Conservation (phyloP, 1,284 basidiomycete species). For the Taiwanofungus camphoratus region DNA sequence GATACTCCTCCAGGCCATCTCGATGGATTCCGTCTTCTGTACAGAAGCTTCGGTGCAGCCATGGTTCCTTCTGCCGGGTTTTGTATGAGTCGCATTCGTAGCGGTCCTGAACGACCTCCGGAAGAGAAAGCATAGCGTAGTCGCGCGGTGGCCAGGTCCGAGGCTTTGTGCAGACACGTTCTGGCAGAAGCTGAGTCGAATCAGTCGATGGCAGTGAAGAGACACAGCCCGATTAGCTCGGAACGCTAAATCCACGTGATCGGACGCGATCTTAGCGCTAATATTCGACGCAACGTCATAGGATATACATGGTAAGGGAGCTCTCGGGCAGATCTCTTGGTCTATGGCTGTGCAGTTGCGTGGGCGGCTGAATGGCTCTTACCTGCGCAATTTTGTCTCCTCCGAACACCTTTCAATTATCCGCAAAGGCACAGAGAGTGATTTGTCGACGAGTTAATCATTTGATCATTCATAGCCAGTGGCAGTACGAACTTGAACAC, state of each 20-base stretch:
- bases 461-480: too few relatives aligned
- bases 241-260: conserved; percentile 11
- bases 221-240: conserved; percentile 14
- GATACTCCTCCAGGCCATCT: conserved; percentile 67
- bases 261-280: background rate
- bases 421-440: too few relatives aligned
- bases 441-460: too few relatives aligned
- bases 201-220: conserved; percentile 21
- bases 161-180: conserved; percentile 17
- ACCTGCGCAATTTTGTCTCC: too few relatives aligned
- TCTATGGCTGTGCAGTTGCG: too few relatives aligned
- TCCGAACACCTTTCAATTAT: too few relatives aligned
- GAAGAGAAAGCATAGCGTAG: conserved; percentile 11
- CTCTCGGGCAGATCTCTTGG: too few relatives aligned
- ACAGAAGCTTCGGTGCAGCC: conserved; percentile 11
- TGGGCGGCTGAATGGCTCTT: too few relatives aligned
- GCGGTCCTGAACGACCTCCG: conserved; percentile 18
- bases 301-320: too few relatives aligned
- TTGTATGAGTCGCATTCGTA: conserved; percentile 22
- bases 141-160: conserved; percentile 20
- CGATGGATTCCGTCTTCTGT: conserved; percentile 15
- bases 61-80: conserved; percentile 21
- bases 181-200: conserved; percentile 22
- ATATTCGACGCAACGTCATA: conserved; percentile 4
- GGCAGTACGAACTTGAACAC: too few relatives aligned